These are phyloP conservation scores for Populus euphratica DNA, from an alignment of 345 rosid genomes.

Conservation along the genomic window DNA sequence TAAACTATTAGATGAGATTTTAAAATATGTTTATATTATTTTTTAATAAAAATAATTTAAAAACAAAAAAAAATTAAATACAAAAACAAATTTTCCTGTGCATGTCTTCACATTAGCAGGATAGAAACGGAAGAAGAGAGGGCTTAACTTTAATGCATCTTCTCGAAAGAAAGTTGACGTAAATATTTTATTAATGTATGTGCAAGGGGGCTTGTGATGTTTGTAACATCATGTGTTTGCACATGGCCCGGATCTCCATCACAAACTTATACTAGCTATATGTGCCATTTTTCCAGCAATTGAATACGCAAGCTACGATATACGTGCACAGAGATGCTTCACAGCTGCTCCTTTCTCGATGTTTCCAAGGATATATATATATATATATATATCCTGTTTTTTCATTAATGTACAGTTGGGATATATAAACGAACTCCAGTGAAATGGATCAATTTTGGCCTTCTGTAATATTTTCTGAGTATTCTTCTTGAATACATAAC, in stretches of 20 bases:
- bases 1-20: no score
- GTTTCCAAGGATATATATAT: not conserved
- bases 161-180: not conserved
- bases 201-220: not conserved
- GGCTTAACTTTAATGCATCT: no score
- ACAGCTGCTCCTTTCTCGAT: not conserved
- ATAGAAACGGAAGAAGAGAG: not conserved
- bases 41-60: no score
- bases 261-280: not conserved
- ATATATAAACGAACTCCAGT: not conserved
- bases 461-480: not conserved
- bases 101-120: not conserved
- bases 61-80: no score
- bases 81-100: fast-evolving
- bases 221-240: not conserved
- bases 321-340: not conserved
- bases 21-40: no score
- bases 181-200: not conserved
- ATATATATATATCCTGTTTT: not conserved
- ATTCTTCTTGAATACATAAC: no score
- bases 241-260: not conserved
- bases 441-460: not conserved
- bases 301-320: not conserved
- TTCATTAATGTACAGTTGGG: not conserved
- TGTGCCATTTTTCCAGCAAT: not conserved